phyloP scores from a whole-genome alignment of 805 yeast genomes.

The Ogataea chonburiensis region DNA sequence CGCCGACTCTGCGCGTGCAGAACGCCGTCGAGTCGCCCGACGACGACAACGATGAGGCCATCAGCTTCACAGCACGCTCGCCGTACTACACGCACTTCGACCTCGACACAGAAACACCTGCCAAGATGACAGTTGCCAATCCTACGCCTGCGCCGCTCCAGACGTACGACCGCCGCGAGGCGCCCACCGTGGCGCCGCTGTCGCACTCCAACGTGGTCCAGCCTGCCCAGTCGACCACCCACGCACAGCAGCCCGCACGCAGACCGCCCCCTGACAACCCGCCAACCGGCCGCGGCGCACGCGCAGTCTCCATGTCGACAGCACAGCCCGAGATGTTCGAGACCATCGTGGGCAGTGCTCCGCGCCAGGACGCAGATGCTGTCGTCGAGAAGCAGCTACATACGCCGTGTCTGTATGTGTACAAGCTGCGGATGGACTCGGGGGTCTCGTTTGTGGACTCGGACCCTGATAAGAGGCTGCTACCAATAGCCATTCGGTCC shows the following conservation, averaged over 20 bases:
- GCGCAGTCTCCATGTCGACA: slow-evolving; percentile 37
- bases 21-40: too few species aligned
- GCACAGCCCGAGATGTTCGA: slow-evolving; percentile 35
- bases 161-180: slow-evolving; percentile 42
- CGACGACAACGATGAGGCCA: slow-evolving; percentile 28
- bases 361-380: slow-evolving; percentile 3
- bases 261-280: slow-evolving; percentile 43
- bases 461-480: slow-evolving; percentile 46
- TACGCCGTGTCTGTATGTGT: slow-evolving; percentile 16
- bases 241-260: slow-evolving; percentile 15
- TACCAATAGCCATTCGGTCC: slow-evolving; percentile 53
- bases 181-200: slow-evolving; percentile 33
- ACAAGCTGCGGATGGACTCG: slow-evolving; percentile 14
- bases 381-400: too few species aligned
- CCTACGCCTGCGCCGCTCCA: too few species aligned
- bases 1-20: slow-evolving; percentile 4
- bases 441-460: slow-evolving; percentile 45
- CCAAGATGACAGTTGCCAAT: slow-evolving; percentile 27
- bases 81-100: slow-evolving; percentile 33
- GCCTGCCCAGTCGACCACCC: slow-evolving; percentile 18
- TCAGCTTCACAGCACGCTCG: slow-evolving; percentile 37
- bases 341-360: slow-evolving; percentile 2
- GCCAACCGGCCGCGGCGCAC: slow-evolving; percentile 36
- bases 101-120: slow-evolving; percentile 15
- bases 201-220: slow-evolving; percentile 27